These are phyloP conservation scores for Apiospora sp. DNA, from an alignment of 2,329 filamentous ascomycete species.

Conservation along the genomic window DNA sequence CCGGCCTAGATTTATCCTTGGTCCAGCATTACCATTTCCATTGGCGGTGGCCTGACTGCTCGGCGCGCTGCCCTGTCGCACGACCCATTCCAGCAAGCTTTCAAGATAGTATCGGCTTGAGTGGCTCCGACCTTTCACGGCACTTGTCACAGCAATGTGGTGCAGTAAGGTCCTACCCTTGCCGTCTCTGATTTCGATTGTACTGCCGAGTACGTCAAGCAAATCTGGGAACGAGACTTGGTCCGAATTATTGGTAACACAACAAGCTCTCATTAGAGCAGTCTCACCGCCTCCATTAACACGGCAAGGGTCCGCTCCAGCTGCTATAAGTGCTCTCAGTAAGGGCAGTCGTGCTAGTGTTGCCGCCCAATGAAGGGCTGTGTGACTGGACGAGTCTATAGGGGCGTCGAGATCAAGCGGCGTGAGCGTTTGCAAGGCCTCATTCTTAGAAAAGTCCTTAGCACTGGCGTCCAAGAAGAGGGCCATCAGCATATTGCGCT, in stretches of 20 bases:
- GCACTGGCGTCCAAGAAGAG: constrained; percentile 83
- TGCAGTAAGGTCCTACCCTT: constrained; percentile 92
- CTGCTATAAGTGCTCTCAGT: constrained; percentile 79
- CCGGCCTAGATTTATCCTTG: constrained; percentile 83
- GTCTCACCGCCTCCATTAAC: constrained; percentile 92
- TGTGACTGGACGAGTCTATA: constrained; percentile 88
- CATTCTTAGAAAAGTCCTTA: constrained; percentile 70
- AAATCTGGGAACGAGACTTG: constrained; percentile 89
- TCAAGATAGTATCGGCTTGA: constrained; percentile 97
- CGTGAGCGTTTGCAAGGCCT: constrained; percentile 77
- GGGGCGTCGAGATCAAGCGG: constrained; percentile 89
- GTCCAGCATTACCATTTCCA: constrained; percentile 48
- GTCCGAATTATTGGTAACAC: constrained; percentile 94
- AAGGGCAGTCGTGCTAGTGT: constrained; percentile 88
- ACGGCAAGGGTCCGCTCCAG: constrained; percentile 86
- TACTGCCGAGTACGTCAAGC: constrained; percentile 85
- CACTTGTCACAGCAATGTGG: constrained; percentile 94
- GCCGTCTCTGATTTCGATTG: constrained; percentile 89
- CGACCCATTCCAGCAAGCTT: constrained; percentile 91
- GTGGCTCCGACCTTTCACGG: constrained; percentile 89
- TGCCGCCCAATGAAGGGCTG: constrained; percentile 94
- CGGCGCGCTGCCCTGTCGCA: constrained; percentile 78
- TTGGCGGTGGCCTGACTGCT: constrained; percentile 54
- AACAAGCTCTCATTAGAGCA: constrained; percentile 88
- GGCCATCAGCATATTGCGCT: constrained; percentile 81